A percentile compares a stretch with the other conserved stretches of the same genome.
Conservation (phyloP, 1,284 basidiomycete species). For the Phylloboletellus chloephorus region DNA sequence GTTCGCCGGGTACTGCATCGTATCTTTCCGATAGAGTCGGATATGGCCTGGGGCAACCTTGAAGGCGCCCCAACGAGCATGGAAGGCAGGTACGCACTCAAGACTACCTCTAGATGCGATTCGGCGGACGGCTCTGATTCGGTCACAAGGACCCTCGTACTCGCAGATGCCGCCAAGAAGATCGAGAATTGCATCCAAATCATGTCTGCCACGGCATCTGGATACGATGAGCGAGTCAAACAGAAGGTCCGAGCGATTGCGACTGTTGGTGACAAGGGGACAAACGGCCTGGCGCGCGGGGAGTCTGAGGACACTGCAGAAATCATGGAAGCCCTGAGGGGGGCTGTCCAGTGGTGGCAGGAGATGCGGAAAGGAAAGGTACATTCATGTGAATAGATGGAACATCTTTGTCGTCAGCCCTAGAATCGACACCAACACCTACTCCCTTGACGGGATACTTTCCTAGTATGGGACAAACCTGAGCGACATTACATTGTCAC, state of each 20-base stretch:
- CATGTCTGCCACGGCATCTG: slow-evolving; percentile 29
- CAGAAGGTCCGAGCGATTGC: slow-evolving; percentile 13
- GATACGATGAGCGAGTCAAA: slow-evolving; percentile 17
- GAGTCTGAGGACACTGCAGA: slow-evolving; percentile 12
- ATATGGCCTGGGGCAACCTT: slow-evolving; percentile 13
- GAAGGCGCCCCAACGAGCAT: slow-evolving; percentile 12
- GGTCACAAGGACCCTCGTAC: slow-evolving; percentile 17
- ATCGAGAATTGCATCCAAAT: slow-evolving; percentile 25
- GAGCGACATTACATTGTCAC: no score
- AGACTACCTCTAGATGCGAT: no score
- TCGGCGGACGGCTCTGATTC: background rate
- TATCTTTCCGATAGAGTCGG: slow-evolving; percentile 27
- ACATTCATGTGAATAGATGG: no score
- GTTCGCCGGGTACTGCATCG: slow-evolving; percentile 35
- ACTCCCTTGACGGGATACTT: no score
- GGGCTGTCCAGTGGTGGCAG: slow-evolving; percentile 14
- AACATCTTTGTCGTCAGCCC: no score
- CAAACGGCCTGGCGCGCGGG: background rate
- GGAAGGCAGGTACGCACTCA: slow-evolving; percentile 18
- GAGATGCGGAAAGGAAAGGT: background rate
- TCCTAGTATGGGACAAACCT: no score
- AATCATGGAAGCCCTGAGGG: slow-evolving; percentile 15
- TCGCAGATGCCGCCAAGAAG: slow-evolving; percentile 24
- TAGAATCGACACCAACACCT: no score
- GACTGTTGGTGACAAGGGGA: slow-evolving; percentile 1